Conservation (phyloP, 768 basidiomycete genomes). For the Trametes elegans region DNA sequence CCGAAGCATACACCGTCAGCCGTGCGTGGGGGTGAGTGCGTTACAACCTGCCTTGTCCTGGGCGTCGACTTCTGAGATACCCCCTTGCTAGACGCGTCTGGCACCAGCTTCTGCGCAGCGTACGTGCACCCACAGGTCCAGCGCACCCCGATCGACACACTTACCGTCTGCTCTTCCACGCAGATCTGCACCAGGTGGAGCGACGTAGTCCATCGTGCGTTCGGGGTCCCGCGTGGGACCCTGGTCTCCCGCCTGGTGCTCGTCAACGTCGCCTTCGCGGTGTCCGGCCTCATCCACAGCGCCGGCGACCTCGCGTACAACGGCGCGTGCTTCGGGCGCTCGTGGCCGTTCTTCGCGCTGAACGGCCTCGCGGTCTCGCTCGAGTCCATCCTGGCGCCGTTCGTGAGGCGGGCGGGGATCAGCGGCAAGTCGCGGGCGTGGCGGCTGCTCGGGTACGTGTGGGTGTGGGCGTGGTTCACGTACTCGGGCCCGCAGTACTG, state of each 20-base stretch:
- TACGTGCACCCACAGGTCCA: slow-evolving; percentile 22
- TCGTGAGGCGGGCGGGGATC: slow-evolving; percentile 13
- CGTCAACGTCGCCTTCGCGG: slow-evolving; percentile 35
- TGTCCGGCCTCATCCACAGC: slow-evolving; percentile 37
- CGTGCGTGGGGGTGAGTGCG: slow-evolving; percentile 40
- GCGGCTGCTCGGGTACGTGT: slow-evolving; percentile 11
- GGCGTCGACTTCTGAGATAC: not conserved
- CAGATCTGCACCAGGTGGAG: slow-evolving; percentile 31
- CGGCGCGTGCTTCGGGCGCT: slow-evolving; percentile 9
- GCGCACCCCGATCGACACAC: not conserved
- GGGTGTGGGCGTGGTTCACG: slow-evolving; percentile 15
- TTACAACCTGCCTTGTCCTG: not conserved
- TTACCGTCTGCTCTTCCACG: too few relatives aligned
- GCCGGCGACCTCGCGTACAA: slow-evolving; percentile 32
- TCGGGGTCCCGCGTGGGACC: slow-evolving; percentile 28
- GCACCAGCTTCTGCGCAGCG: slow-evolving; percentile 39
- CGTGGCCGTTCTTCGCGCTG: slow-evolving; percentile 28
- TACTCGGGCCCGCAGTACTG: not conserved
- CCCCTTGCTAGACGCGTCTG: slow-evolving; percentile 31
- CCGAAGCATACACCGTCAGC: slow-evolving; percentile 39
- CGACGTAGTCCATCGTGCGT: slow-evolving; percentile 21
- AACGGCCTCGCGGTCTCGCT: slow-evolving; percentile 36
- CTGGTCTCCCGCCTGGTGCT: slow-evolving; percentile 31
- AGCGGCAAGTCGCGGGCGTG: not conserved
- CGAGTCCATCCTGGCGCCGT: slow-evolving; percentile 32